Evolutionary conservation across 192 early-diverging fungal species (phyloP).

Genomic region (Rhizophagus sp.): DNA sequence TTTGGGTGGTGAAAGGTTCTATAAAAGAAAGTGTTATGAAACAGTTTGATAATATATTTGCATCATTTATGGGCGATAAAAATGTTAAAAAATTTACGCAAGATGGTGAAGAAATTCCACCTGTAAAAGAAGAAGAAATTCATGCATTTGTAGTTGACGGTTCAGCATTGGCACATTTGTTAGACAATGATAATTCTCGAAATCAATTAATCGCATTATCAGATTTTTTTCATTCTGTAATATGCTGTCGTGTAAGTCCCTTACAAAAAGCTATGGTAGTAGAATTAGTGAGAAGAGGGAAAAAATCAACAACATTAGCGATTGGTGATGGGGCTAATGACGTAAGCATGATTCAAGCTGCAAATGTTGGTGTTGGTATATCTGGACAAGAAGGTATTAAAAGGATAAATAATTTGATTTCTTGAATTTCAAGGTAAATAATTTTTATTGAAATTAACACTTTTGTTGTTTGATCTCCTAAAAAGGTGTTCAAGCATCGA

Average conservation of each 20-base stretch:
- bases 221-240: slow-evolving; percentile 77
- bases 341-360: slow-evolving; percentile 96
- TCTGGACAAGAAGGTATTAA: slow-evolving; percentile 75
- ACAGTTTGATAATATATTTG: slow-evolving; percentile 36
- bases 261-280: slow-evolving; percentile 97
- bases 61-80: slow-evolving; percentile 19
- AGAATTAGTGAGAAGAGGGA: slow-evolving; percentile 78
- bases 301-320: slow-evolving; percentile 65
- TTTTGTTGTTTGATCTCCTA: not conserved
- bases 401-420: not conserved
- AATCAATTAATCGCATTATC: slow-evolving; percentile 68
- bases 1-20: slow-evolving; percentile 58
- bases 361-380: slow-evolving; percentile 82
- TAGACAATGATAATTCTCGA: slow-evolving; percentile 58
- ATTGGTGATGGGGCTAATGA: slow-evolving; percentile 88
- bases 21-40: slow-evolving; percentile 24
- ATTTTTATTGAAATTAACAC: not conserved
- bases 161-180: slow-evolving; percentile 40
- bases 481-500: slow-evolving; percentile 84
- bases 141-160: slow-evolving; percentile 90
- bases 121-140: slow-evolving; percentile 16
- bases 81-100: not conserved
- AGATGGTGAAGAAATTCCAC: not conserved
- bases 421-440: slow-evolving; percentile 25
- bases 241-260: slow-evolving; percentile 92